These are phyloP conservation scores for Dimocarpus longan DNA, from an alignment of 345 rosid species.

Conservation along the genomic window DNA sequence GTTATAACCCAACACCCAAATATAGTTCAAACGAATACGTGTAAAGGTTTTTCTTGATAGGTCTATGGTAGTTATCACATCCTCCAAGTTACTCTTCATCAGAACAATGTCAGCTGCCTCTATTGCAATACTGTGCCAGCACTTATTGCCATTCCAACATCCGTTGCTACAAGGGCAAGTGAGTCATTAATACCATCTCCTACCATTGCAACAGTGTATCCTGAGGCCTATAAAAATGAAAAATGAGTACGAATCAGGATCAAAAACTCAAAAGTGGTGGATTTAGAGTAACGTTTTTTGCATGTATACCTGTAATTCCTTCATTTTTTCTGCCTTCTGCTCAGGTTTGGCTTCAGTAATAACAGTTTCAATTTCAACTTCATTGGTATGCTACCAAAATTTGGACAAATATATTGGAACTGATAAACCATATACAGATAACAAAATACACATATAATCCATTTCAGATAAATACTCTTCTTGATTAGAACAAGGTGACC, in stretches of 20 bases:
- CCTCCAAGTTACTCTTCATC: slow-evolving; percentile 93
- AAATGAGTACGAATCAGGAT: background rate
- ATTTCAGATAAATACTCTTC: no score
- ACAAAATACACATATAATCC: no score
- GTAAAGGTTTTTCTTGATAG: slow-evolving; percentile 82
- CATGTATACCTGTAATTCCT: no score
- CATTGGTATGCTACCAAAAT: no score
- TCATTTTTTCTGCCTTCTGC: no score
- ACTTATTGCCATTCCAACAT: slow-evolving; percentile 95
- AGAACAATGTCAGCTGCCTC: slow-evolving; percentile 97
- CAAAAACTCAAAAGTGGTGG: no score
- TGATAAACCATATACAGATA: no score
- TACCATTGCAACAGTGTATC: slow-evolving; percentile 83
- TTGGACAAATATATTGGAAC: no score
- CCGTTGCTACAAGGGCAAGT: slow-evolving; percentile 92
- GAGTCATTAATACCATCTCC: slow-evolving; percentile 99
- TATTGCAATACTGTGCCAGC: slow-evolving; percentile 95
- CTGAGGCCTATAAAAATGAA: slow-evolving; percentile 50
- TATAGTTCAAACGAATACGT: slow-evolving; percentile 81
- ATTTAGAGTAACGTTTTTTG: no score
- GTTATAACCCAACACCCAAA: slow-evolving; percentile 94
- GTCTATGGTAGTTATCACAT: slow-evolving; percentile 90
- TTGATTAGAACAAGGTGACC: no score
- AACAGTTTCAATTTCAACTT: no score
- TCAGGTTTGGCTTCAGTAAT: no score